Conservation (phyloP, 2,329 filamentous ascomycete genomes). For the Sporothrix variecibatus region DNA sequence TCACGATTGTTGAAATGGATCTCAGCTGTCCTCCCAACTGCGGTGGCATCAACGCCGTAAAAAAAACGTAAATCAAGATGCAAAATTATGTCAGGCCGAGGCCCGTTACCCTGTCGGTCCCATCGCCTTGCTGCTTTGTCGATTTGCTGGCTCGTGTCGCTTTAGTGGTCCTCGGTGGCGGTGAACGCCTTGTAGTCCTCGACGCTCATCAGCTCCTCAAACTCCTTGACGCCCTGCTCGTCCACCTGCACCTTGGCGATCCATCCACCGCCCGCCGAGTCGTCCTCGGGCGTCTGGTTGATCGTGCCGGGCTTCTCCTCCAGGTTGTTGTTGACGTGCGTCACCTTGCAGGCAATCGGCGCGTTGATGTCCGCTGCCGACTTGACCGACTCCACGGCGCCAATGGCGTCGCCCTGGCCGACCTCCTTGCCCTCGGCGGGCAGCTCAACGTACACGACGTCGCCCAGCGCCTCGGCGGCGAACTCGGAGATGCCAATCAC, state of each 20-base stretch:
- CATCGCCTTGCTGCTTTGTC: neutral
- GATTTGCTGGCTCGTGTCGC: neutral
- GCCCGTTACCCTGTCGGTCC: neutral
- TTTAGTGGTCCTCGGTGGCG: conserved; percentile 41
- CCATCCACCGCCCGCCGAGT: conserved; percentile 78
- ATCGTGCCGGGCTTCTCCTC: conserved; percentile 85
- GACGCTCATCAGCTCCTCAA: conserved; percentile 75
- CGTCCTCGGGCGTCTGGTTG: conserved; percentile 86
- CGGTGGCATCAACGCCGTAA: conserved; percentile 22
- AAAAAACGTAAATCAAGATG: neutral
- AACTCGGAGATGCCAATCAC: conserved; percentile 84
- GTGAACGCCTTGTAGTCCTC: conserved; percentile 78
- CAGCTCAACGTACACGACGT: conserved; percentile 97
- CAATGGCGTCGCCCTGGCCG: conserved; percentile 77
- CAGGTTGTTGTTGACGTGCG: conserved; percentile 70
- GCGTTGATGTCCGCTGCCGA: conserved; percentile 96
- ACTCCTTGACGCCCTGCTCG: conserved; percentile 64
- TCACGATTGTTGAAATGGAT: conserved; percentile 31
- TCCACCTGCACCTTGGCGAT: conserved; percentile 82
- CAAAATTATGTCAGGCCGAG: neutral
- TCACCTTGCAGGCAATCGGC: conserved; percentile 76
- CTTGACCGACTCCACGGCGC: conserved; percentile 97
- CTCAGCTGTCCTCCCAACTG: conserved; percentile 24
- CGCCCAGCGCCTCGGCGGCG: conserved; percentile 87
- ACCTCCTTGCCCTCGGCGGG: conserved; percentile 71